These are phyloP conservation scores for Bjerkandera adusta DNA, from an alignment of 1,284 basidiomycete species.

Conservation along the genomic window DNA sequence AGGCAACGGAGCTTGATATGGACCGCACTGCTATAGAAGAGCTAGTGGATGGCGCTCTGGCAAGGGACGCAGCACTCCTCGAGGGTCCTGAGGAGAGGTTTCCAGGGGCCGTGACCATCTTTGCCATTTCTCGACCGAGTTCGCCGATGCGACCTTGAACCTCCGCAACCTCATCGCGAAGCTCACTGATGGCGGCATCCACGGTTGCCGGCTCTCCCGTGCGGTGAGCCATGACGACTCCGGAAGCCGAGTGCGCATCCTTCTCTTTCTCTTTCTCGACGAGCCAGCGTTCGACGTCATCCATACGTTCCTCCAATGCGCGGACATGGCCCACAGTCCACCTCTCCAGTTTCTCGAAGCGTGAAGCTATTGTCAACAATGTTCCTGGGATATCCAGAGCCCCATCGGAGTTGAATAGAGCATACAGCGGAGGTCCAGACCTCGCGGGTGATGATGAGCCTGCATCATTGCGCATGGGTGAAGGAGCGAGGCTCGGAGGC, in stretches of 20 bases:
- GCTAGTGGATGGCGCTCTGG: slow-evolving; percentile 33
- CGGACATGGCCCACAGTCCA: slow-evolving; percentile 82
- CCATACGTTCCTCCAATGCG: slow-evolving; percentile 79
- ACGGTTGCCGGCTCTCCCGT: slow-evolving; percentile 25
- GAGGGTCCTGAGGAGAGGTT: slow-evolving; percentile 54
- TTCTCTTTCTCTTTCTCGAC: slow-evolving; percentile 65
- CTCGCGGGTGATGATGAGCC: slow-evolving; percentile 55
- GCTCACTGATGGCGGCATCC: slow-evolving; percentile 43
- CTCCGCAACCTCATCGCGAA: slow-evolving; percentile 67
- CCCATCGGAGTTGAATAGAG: slow-evolving; percentile 67
- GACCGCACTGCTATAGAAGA: slow-evolving; percentile 32
- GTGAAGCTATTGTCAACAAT: slow-evolving; percentile 61
- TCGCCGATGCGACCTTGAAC: slow-evolving; percentile 70
- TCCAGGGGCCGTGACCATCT: slow-evolving; percentile 54
- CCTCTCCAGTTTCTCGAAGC: slow-evolving; percentile 83
- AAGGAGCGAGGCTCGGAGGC: slow-evolving; percentile 58
- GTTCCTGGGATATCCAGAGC: slow-evolving; percentile 70
- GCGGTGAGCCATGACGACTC: slow-evolving; percentile 10
- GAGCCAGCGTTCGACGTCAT: slow-evolving; percentile 79
- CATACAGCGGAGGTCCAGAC: slow-evolving; percentile 66
- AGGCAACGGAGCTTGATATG: slow-evolving; percentile 25
- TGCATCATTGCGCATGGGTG: slow-evolving; percentile 49
- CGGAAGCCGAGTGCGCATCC: slow-evolving; percentile 16
- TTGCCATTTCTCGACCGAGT: slow-evolving; percentile 75
- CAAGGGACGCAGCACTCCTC: slow-evolving; percentile 42